These are phyloP conservation scores for Vitis amurensis DNA, from an alignment of 164 flowering plant species.

Conservation along the genomic window DNA sequence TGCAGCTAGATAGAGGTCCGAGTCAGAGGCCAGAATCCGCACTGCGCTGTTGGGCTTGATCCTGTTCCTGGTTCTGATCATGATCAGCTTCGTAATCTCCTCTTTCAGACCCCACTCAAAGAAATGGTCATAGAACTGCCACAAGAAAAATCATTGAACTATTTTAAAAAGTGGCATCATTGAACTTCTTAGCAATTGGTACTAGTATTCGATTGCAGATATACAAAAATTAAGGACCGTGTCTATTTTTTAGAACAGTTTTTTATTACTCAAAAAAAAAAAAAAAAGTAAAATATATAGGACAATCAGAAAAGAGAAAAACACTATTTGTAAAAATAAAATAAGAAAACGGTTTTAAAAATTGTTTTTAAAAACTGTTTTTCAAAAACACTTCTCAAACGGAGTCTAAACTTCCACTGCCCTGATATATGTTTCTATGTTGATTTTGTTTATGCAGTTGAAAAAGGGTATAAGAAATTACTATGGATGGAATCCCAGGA, in stretches of 20 bases:
- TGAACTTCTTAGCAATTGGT: too few species aligned
- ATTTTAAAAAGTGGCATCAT: too few species aligned
- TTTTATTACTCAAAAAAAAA: too few species aligned
- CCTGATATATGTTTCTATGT: too few species aligned
- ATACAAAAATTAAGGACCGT: too few species aligned
- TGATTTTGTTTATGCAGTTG: too few species aligned
- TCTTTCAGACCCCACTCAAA: conserved; percentile 70
- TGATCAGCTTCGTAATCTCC: conserved; percentile 41
- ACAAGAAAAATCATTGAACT: conserved; percentile 10
- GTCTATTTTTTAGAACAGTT: too few species aligned
- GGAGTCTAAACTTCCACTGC: too few species aligned
- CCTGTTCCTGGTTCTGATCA: conserved; percentile 50
- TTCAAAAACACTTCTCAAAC: too few species aligned
- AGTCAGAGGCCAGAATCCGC: conserved; percentile 55
- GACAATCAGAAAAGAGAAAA: too few species aligned
- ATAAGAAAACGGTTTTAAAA: neutral
- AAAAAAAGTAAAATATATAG: too few species aligned
- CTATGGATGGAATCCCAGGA: conserved; percentile 74
- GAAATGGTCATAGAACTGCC: conserved; percentile 85
- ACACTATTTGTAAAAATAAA: neutral
- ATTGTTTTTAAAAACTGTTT: neutral
- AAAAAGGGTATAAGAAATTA: conserved; percentile 20
- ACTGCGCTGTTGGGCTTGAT: conserved; percentile 45
- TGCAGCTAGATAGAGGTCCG: conserved; percentile 62
- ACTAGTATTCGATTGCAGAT: too few species aligned